These are phyloP conservation scores for Ambrosia artemisiifolia DNA, from an alignment of 129 eudicot species.

Conservation along the genomic window DNA sequence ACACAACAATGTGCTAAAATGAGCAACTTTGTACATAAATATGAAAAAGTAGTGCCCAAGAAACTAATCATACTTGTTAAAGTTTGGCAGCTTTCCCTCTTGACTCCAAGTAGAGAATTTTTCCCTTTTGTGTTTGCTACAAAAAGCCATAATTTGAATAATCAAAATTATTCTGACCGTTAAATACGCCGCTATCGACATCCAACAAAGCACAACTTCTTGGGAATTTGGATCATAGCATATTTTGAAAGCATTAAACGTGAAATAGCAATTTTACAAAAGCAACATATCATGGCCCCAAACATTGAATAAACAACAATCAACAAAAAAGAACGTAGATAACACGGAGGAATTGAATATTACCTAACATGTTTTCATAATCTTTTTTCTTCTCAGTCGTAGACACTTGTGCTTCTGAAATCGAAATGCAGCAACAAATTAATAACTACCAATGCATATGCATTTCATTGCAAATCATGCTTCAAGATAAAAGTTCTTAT, in stretches of 20 bases:
- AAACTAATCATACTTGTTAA: slow-evolving; percentile 18
- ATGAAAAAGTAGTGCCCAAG: slow-evolving; percentile 3
- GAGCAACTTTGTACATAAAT: background rate
- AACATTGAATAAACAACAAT: slow-evolving; percentile 1
- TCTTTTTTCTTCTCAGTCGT: slow-evolving; percentile 10
- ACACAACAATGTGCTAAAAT: background rate
- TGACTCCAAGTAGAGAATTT: background rate
- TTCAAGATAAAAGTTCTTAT: background rate
- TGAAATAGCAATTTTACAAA: background rate
- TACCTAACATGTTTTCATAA: slow-evolving; percentile 20
- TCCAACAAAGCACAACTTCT: background rate
- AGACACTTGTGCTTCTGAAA: slow-evolving; percentile 23
- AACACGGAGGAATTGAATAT: slow-evolving; percentile 2
- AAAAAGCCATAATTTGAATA: background rate
- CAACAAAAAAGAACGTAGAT: background rate
- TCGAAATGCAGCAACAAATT: slow-evolving; percentile 10
- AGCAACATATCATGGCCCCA: slow-evolving; percentile 12
- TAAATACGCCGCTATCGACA: background rate
- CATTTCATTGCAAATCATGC: slow-evolving; percentile 3
- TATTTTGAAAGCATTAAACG: background rate
- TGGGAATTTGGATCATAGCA: background rate
- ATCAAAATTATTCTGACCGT: background rate
- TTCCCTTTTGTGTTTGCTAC: slow-evolving; percentile 12
- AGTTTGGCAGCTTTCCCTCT: slow-evolving; percentile 15
- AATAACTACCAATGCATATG: background rate